Percentiles rank a stretch among this genome's conserved stretches.
Evolutionary conservation across 1,284 basidiomycete species (phyloP).

Genomic region (Laetiporus sulphureus): DNA sequence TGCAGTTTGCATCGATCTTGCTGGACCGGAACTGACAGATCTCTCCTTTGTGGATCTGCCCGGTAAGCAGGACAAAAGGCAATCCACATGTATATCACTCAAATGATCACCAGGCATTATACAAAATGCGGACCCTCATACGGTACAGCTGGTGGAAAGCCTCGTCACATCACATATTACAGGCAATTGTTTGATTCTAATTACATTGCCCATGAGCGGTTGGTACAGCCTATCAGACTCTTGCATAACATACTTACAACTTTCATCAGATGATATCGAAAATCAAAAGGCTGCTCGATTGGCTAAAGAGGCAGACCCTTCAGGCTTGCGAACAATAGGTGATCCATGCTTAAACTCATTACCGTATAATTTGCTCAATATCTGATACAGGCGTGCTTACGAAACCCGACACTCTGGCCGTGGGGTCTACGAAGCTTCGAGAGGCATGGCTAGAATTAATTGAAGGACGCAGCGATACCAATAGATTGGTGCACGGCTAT

Average conservation of each 20-base stretch:
- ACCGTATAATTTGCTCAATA: not conserved
- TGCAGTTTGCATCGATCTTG: conserved; percentile 37
- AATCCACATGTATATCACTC: not conserved
- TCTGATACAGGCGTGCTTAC: conserved; percentile 48
- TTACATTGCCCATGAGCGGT: conserved; percentile 60
- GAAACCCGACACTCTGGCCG: conserved; percentile 50
- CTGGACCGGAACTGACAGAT: conserved; percentile 37
- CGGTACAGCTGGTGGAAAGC: conserved; percentile 38
- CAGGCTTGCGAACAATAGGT: conserved; percentile 56
- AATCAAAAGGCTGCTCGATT: conserved; percentile 53
- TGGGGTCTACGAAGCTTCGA: conserved; percentile 37
- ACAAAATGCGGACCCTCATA: conserved; percentile 39
- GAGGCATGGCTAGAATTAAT: conserved; percentile 46
- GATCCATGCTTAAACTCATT: not conserved
- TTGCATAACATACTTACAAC: not conserved
- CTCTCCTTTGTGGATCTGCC: conserved; percentile 41
- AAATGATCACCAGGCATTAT: conserved; percentile 37
- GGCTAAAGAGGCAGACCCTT: conserved; percentile 44
- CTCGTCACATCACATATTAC: conserved; percentile 41
- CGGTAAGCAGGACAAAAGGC: conserved; percentile 38
- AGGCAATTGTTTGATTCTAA: conserved; percentile 42
- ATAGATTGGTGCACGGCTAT: conserved; percentile 50
- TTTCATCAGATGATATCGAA: conserved; percentile 50
- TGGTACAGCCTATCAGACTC: conserved; percentile 6
- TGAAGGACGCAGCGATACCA: conserved; percentile 30